Evolutionary conservation across 805 yeast genomes (phyloP).

Genomic region (Myxozyma kluyveri): DNA sequence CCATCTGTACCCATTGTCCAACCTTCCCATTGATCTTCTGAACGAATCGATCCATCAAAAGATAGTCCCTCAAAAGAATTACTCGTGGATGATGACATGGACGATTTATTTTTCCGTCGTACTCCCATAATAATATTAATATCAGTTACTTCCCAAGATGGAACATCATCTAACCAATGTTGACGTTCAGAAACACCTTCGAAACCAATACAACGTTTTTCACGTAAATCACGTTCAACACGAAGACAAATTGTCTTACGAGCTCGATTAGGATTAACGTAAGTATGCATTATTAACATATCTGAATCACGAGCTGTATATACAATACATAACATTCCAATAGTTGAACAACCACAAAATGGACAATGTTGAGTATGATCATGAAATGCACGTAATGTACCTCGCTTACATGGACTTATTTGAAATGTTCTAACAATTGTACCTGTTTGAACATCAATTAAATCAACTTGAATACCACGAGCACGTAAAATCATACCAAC

Average conservation of each 20-base stretch:
- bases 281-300: conserved; percentile 68
- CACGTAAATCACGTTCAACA: conserved; percentile 90
- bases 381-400: conserved; percentile 66
- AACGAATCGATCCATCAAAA: not conserved
- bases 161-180: conserved; percentile 64
- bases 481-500: conserved; percentile 73
- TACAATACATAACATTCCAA: conserved; percentile 66
- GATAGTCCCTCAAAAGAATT: not conserved
- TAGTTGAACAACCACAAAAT: conserved; percentile 86
- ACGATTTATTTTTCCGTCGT: conserved; percentile 42
- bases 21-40: conserved; percentile 61
- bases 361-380: conserved; percentile 85
- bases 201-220: conserved; percentile 84
- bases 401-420: conserved; percentile 61
- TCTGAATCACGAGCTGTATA: conserved; percentile 60
- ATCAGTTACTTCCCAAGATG: conserved; percentile 76
- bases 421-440: conserved; percentile 58
- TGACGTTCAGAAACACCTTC: conserved; percentile 69
- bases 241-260: conserved; percentile 78
- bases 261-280: conserved; percentile 67
- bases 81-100: not conserved
- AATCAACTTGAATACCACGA: conserved; percentile 54
- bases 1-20: conserved; percentile 75
- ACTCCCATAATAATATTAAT: conserved; percentile 73
- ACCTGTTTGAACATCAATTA: conserved; percentile 78